Evolutionary conservation across 768 basidiomycete genomes (phyloP).

Genomic region (Termitomyces sp.): DNA sequence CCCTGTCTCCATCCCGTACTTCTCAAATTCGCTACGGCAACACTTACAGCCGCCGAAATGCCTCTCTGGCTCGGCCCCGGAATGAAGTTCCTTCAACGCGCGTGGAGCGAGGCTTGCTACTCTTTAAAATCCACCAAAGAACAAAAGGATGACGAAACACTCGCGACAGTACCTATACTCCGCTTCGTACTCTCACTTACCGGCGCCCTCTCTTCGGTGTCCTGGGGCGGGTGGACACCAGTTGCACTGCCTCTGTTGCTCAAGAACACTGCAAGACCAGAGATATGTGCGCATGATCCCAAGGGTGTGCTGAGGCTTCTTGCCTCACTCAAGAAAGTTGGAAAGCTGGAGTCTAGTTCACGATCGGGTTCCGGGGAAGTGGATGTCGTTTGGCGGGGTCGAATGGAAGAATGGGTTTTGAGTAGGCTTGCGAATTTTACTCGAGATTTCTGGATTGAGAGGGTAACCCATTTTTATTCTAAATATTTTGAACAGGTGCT

Average conservation of each 20-base stretch:
- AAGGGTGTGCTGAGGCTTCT: conserved; percentile 41
- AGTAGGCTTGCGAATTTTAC: conserved; percentile 32
- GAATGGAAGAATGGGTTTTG: conserved; percentile 47
- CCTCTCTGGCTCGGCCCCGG: conserved; percentile 48
- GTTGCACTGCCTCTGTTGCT: conserved; percentile 58
- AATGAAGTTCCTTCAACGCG: conserved; percentile 49
- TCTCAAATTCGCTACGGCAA: conserved; percentile 33
- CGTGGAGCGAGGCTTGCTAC: conserved; percentile 32
- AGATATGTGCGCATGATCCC: conserved; percentile 41
- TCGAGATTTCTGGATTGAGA: conserved; percentile 30
- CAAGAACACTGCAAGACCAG: conserved; percentile 36
- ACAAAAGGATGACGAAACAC: conserved; percentile 2
- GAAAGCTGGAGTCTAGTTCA: conserved; percentile 45
- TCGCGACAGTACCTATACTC: background rate
- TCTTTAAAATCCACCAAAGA: background rate
- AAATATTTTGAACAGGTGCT: background rate
- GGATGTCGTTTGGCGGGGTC: conserved; percentile 40
- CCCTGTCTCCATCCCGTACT: conserved; percentile 25
- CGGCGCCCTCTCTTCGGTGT: conserved; percentile 56
- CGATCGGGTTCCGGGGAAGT: conserved; percentile 44
- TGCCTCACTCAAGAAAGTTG: conserved; percentile 39
- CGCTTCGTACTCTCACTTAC: conserved; percentile 50
- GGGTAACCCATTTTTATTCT: conserved; percentile 26
- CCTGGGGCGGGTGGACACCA: conserved; percentile 77
- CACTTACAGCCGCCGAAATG: conserved; percentile 40